A percentile compares a stretch with the other conserved stretches of the same genome.
phyloP scores from a whole-genome alignment of 2,329 filamentous ascomycete species.

The Pezicula radicicola region DNA sequence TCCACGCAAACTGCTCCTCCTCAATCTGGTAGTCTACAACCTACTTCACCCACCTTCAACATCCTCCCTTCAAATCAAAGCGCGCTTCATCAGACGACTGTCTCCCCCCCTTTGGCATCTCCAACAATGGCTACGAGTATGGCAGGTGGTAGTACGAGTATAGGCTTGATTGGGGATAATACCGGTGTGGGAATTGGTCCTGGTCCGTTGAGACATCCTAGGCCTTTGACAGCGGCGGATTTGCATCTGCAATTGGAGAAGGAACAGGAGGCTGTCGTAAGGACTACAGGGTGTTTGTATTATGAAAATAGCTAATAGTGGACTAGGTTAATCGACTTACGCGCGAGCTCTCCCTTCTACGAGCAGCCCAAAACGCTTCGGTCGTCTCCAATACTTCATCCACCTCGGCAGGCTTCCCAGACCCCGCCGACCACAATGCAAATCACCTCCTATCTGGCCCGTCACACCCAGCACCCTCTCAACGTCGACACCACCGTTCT shows the following conservation, averaged over 20 bases:
- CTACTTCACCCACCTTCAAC: slow-evolving; percentile 19
- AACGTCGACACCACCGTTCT: slow-evolving; percentile 52
- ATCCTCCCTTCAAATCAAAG: slow-evolving; percentile 29
- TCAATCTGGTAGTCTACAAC: slow-evolving; percentile 6
- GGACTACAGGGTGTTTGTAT: slow-evolving; percentile 25
- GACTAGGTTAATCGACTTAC: slow-evolving; percentile 85
- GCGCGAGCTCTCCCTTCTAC: slow-evolving; percentile 82
- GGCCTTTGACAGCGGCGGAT: slow-evolving; percentile 84
- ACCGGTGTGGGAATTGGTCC: slow-evolving; percentile 52
- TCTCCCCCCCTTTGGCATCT: slow-evolving; percentile 19
- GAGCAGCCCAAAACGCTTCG: slow-evolving; percentile 65
- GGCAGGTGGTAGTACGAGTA: slow-evolving; percentile 1
- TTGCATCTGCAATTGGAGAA: slow-evolving; percentile 88
- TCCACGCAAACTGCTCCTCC: slow-evolving; percentile 23
- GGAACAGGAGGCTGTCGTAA: slow-evolving; percentile 89
- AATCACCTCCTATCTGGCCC: slow-evolving; percentile 56
- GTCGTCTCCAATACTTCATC: slow-evolving; percentile 65
- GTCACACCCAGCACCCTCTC: slow-evolving; percentile 53
- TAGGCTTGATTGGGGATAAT: slow-evolving; percentile 27
- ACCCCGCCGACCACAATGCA: slow-evolving; percentile 40
- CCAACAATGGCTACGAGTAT: slow-evolving; percentile 10
- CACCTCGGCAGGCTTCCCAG: slow-evolving; percentile 50
- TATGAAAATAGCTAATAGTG: background rate
- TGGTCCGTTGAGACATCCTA: slow-evolving; percentile 79
- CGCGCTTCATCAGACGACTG: slow-evolving; percentile 21